These are phyloP conservation scores for Colletotrichum destructivum DNA, from an alignment of 2,329 filamentous ascomycete genomes.

Conservation along the genomic window DNA sequence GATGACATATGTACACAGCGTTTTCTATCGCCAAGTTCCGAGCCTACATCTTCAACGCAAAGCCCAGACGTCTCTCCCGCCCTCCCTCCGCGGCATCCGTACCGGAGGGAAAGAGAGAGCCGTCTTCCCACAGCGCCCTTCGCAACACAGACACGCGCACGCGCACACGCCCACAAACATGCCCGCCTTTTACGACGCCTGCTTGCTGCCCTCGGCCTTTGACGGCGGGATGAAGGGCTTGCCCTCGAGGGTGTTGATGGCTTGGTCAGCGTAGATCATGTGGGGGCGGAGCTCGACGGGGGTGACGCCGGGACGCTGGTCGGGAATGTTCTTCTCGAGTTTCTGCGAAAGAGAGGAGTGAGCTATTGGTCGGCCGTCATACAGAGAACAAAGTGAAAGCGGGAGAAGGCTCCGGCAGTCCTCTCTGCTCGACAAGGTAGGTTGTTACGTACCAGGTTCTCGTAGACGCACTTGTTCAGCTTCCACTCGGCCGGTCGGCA, in stretches of 20 bases:
- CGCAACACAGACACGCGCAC: neutral
- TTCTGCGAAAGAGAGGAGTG: constrained; percentile 65
- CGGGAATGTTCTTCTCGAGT: constrained; percentile 85
- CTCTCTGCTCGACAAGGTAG: neutral
- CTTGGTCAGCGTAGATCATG: constrained; percentile 73
- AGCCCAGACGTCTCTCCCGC: neutral
- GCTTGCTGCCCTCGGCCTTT: constrained; percentile 42
- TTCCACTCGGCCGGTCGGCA: constrained; percentile 90
- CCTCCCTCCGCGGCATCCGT: constrained; percentile 6
- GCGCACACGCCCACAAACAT: neutral
- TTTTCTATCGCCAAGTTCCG: constrained; percentile 36
- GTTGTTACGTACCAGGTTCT: constrained; percentile 83
- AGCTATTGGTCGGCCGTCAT: neutral
- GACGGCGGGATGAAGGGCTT: constrained; percentile 57
- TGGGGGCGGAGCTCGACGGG: constrained; percentile 81
- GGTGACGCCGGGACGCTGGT: constrained; percentile 77
- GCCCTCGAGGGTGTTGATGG: constrained; percentile 58
- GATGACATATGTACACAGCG: constrained; percentile 45
- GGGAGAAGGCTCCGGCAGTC: constrained; percentile 1
- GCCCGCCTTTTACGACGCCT: constrained; percentile 35
- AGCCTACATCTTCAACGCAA: constrained; percentile 38
- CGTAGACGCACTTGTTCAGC: constrained; percentile 95
- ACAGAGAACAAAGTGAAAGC: neutral
- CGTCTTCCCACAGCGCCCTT: constrained; percentile 1
- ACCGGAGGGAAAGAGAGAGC: neutral